phyloP scores from a whole-genome alignment of 768 basidiomycete genomes.

The Suillus variegatus region DNA sequence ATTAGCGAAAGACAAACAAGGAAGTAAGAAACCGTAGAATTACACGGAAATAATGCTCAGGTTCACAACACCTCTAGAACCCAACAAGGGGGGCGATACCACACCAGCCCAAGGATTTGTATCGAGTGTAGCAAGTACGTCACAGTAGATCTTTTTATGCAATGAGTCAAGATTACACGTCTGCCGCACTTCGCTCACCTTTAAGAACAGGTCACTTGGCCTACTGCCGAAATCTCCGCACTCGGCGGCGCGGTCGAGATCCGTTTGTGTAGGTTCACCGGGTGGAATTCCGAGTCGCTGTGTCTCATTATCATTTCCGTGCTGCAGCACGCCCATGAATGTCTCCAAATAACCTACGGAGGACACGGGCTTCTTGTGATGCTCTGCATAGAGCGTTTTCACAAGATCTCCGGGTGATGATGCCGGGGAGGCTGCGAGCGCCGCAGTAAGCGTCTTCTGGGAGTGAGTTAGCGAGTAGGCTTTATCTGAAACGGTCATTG shows the following conservation, averaged over 20 bases:
- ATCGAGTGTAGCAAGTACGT: constrained; percentile 60
- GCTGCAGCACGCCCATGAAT: constrained; percentile 22
- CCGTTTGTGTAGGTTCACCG: constrained; percentile 36
- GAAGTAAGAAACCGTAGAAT: constrained; percentile 15
- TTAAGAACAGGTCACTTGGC: constrained; percentile 62
- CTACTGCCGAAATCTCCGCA: constrained; percentile 55
- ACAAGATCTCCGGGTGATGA: constrained; percentile 39
- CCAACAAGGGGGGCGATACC: constrained; percentile 64
- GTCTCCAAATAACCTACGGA: constrained; percentile 18
- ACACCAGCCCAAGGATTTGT: constrained; percentile 55
- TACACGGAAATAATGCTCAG: constrained; percentile 60
- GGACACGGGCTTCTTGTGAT: constrained; percentile 29
- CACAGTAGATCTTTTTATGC: constrained; percentile 53
- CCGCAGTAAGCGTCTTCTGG: constrained; percentile 40
- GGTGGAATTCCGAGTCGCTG: constrained; percentile 16
- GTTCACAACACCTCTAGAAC: constrained; percentile 61
- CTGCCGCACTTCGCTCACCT: constrained; percentile 38
- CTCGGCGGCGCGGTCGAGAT: constrained; percentile 46
- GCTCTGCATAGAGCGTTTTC: constrained; percentile 39
- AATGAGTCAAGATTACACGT: neutral
- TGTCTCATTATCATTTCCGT: constrained; percentile 19
- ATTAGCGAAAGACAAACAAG: constrained; percentile 9
- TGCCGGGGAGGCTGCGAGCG: constrained; percentile 40
- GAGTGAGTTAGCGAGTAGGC: constrained; percentile 34
- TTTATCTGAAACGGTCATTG: constrained; percentile 28